A percentile compares a stretch with the other conserved stretches of the same genome.
phyloP scores from a whole-genome alignment of 2,329 filamentous ascomycete genomes.

The Bipolaris cookei region DNA sequence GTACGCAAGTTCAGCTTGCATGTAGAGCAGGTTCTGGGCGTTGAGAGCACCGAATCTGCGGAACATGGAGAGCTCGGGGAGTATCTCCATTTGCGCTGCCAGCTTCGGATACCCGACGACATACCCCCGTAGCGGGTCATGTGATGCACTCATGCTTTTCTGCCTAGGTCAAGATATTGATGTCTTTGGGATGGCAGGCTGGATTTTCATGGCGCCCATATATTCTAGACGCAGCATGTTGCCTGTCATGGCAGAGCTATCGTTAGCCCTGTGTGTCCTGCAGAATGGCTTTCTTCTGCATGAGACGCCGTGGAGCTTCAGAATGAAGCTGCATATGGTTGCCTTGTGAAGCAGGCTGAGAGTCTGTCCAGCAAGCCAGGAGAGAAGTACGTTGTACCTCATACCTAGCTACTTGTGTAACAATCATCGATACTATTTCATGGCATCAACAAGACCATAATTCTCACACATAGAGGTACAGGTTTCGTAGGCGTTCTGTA shows the following conservation, averaged over 20 bases:
- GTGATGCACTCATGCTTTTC: neutral
- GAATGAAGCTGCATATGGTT: neutral
- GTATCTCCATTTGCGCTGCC: slow-evolving; percentile 4
- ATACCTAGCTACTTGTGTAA: neutral
- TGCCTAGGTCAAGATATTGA: neutral
- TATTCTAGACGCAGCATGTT: neutral
- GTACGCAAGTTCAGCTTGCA: slow-evolving; percentile 9
- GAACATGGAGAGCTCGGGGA: slow-evolving; percentile 13
- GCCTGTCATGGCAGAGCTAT: neutral
- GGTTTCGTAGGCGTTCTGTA: neutral
- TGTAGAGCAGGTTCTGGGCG: slow-evolving; percentile 15
- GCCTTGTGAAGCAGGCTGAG: neutral
- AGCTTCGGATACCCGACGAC: slow-evolving; percentile 13
- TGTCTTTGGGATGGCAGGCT: neutral
- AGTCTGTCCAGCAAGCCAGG: too few relatives aligned
- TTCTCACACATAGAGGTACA: neutral
- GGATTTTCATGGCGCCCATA: neutral
- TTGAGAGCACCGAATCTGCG: slow-evolving; percentile 18
- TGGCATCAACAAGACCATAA: neutral
- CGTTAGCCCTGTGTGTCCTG: neutral
- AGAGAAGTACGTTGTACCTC: neutral
- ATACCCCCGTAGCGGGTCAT: neutral
- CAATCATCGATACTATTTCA: neutral
- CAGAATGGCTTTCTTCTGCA: neutral
- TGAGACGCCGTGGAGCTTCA: neutral